Percentiles rank a stretch among this genome's conserved stretches.
phyloP scores from a whole-genome alignment of 768 basidiomycete species.

The Tulasnella sp. region DNA sequence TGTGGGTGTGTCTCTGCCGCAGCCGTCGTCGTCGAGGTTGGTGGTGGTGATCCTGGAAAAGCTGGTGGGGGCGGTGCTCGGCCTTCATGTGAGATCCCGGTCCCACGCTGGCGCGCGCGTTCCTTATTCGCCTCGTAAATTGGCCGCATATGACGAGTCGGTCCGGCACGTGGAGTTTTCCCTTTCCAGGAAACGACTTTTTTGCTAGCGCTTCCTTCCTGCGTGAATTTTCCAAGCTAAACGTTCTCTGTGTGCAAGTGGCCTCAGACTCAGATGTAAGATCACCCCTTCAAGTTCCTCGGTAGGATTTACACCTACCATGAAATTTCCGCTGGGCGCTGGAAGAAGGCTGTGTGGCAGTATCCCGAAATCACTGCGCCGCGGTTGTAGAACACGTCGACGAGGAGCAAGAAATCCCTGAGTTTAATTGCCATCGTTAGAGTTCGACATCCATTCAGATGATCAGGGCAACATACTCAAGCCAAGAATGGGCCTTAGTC shows the following conservation, averaged over 20 bases:
- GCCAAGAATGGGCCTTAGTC: background rate
- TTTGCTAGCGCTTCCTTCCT: background rate
- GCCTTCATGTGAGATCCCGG: background rate
- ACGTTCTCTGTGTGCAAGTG: background rate
- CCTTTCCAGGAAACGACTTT: background rate
- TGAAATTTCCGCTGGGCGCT: background rate
- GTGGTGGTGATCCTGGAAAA: background rate
- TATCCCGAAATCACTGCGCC: background rate
- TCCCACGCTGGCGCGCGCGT: background rate
- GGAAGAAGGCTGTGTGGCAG: background rate
- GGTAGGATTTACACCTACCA: background rate
- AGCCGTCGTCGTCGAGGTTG: background rate
- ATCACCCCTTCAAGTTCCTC: background rate
- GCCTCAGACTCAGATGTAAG: background rate
- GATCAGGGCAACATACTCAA: background rate
- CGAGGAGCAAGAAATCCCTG: background rate
- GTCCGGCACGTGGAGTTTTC: background rate
- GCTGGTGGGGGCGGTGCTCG: background rate
- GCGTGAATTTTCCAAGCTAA: background rate
- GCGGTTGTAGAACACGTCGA: background rate
- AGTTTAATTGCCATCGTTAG: background rate
- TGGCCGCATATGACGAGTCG: background rate
- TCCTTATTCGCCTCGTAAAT: background rate
- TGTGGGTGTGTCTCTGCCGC: slow-evolving; percentile 2
- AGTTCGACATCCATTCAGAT: background rate